phyloP scores from a whole-genome alignment of 1,284 basidiomycete genomes.

The Inonotus hispidus region DNA sequence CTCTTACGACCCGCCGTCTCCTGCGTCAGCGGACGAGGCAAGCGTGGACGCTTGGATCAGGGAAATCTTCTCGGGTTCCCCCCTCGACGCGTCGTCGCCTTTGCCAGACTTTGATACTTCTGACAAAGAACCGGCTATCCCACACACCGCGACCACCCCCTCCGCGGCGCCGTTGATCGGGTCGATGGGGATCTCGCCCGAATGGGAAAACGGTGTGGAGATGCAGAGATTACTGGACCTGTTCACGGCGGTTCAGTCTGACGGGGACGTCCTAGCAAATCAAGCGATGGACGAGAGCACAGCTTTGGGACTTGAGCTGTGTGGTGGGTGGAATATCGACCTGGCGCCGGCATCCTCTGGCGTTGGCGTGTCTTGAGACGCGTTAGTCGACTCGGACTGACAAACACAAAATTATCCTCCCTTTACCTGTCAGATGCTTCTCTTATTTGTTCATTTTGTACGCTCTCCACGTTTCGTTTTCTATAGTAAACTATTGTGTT shows the following conservation, averaged over 20 bases:
- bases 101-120: conserved; percentile 26
- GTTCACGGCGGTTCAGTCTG: conserved; percentile 35
- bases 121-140: conserved; percentile 19
- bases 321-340: conserved; percentile 16
- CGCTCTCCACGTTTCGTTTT: conserved; percentile 19
- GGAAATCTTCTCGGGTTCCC: conserved; percentile 59
- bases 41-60: conserved; percentile 60
- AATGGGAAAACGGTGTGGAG: conserved; percentile 45
- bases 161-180: conserved; percentile 20
- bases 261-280: conserved; percentile 24
- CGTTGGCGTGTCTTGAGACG: conserved; percentile 16
- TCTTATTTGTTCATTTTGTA: conserved; percentile 18
- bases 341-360: conserved; percentile 2
- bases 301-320: conserved; percentile 28
- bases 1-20: not conserved
- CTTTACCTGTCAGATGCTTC: conserved; percentile 2
- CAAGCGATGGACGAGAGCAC: conserved; percentile 22
- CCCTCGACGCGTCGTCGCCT: conserved; percentile 33
- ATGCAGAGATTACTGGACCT: conserved; percentile 59
- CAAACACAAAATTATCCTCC: conserved; percentile 23
- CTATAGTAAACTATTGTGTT: conserved; percentile 23
- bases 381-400: not conserved
- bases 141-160: conserved; percentile 21
- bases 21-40: conserved; percentile 42
- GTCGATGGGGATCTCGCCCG: conserved; percentile 20